phyloP scores from a whole-genome alignment of 2,329 filamentous ascomycete species.

The Colletotrichum filicis region DNA sequence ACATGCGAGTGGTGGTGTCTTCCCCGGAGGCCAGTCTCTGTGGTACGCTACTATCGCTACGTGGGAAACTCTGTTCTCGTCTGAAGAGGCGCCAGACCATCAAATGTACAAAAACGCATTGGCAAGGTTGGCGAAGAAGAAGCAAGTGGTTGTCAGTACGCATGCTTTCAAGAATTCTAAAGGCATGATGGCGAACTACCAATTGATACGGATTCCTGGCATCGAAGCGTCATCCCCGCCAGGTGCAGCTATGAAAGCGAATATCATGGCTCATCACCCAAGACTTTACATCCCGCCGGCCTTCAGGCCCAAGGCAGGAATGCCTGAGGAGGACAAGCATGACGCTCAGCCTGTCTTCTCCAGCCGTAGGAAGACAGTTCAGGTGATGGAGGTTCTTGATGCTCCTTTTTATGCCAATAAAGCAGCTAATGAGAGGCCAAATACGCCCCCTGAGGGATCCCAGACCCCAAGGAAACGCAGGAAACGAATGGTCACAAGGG shows the following conservation, averaged over 20 bases:
- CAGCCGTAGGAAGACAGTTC: constrained; percentile 43
- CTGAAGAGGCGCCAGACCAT: constrained; percentile 52
- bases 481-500: constrained; percentile 26
- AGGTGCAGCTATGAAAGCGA: constrained; percentile 55
- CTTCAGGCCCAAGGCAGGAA: constrained; percentile 42
- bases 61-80: constrained; percentile 55
- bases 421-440: constrained; percentile 31
- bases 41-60: constrained; percentile 58
- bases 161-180: constrained; percentile 55
- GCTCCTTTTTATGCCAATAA: constrained; percentile 59
- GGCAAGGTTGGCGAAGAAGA: constrained; percentile 50
- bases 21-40: constrained; percentile 62
- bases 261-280: constrained; percentile 56
- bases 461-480: constrained; percentile 26
- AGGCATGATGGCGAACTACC: constrained; percentile 56
- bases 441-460: constrained; percentile 8
- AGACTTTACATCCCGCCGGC: constrained; percentile 52
- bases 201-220: constrained; percentile 54
- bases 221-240: constrained; percentile 55
- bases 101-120: constrained; percentile 52
- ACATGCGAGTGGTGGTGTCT: constrained; percentile 54
- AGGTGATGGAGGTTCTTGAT: constrained; percentile 59
- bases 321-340: constrained; percentile 38
- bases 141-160: constrained; percentile 51
- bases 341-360: constrained; percentile 35